Evolutionary conservation across 2,329 filamentous ascomycete species (phyloP).

Genomic region (Ophiosphaerella herpotricha): DNA sequence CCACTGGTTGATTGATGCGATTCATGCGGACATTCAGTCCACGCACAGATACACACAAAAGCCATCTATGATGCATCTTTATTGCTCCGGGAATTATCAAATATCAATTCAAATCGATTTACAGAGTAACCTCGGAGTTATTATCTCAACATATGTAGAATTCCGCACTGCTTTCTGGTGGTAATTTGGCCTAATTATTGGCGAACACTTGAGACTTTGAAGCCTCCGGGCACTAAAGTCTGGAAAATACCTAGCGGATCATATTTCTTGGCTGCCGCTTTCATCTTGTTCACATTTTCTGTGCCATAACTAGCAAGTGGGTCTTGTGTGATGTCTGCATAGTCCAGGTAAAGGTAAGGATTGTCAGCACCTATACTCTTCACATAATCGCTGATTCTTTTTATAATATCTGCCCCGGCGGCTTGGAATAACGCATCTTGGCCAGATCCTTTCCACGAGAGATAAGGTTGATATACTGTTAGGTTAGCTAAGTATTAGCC

Average conservation of each 20-base stretch:
- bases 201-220: conserved; percentile 29
- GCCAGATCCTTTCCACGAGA: conserved; percentile 25
- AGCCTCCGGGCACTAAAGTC: conserved; percentile 29
- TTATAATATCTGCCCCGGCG: conserved; percentile 19
- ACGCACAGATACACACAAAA: conserved; percentile 1
- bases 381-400: conserved; percentile 18
- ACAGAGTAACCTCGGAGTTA: too few relatives aligned
- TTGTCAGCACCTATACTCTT: conserved; percentile 26
- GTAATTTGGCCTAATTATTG: neutral
- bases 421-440: conserved; percentile 25
- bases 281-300: conserved; percentile 25
- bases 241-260: conserved; percentile 32
- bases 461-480: conserved; percentile 25
- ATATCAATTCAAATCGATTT: too few relatives aligned
- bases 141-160: too few relatives aligned
- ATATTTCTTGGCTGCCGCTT: conserved; percentile 23
- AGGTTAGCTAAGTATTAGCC: neutral
- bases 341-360: conserved; percentile 40
- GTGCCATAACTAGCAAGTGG: conserved; percentile 27
- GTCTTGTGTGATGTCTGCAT: conserved; percentile 31
- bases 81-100: too few relatives aligned
- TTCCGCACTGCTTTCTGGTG: too few relatives aligned
- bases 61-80: too few relatives aligned
- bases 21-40: conserved; percentile 13
- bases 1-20: conserved; percentile 5